Conservation (phyloP, 371 early-diverging fungal species). For the Batkoa obscura region DNA sequence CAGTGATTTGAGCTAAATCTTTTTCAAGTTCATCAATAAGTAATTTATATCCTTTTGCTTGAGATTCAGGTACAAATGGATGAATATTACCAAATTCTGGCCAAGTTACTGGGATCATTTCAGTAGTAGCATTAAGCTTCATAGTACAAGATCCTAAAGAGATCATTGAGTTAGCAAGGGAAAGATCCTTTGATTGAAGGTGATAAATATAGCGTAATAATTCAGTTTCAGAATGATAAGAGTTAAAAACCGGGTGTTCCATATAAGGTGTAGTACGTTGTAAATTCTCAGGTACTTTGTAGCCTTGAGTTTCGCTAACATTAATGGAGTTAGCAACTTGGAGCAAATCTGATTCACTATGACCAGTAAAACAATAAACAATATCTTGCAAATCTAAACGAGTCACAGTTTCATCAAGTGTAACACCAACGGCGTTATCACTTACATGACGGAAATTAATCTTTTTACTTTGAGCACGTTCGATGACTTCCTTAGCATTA, state of each 20-base stretch:
- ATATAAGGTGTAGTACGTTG: constrained; percentile 54
- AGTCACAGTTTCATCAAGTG: constrained; percentile 79
- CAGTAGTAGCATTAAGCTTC: constrained; percentile 95
- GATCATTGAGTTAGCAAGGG: constrained; percentile 92
- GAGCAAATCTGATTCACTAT: constrained; percentile 24
- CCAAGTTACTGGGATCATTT: constrained; percentile 96
- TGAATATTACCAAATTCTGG: constrained; percentile 87
- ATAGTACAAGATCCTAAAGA: constrained; percentile 96
- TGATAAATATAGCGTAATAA: constrained; percentile 87
- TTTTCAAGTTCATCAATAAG: constrained; percentile 69
- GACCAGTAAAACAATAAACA: constrained; percentile 42
- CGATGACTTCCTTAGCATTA: constrained; percentile 31
- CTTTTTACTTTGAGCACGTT: constrained; percentile 45
- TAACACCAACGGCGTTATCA: constrained; percentile 49
- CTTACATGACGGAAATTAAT: constrained; percentile 80
- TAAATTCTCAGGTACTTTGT: constrained; percentile 39
- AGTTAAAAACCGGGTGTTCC: constrained; percentile 79
- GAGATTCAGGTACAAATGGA: constrained; percentile 86
- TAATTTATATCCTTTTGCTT: constrained; percentile 73
- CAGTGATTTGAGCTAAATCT: constrained; percentile 78
- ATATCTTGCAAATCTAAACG: constrained; percentile 58
- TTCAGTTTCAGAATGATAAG: constrained; percentile 95
- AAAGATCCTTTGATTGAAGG: constrained; percentile 87
- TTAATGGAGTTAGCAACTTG: constrained; percentile 18
- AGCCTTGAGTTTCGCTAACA: constrained; percentile 19